These are phyloP conservation scores for Dryas integrifolia DNA, from an alignment of 331 rosid genomes.

Conservation along the genomic window DNA sequence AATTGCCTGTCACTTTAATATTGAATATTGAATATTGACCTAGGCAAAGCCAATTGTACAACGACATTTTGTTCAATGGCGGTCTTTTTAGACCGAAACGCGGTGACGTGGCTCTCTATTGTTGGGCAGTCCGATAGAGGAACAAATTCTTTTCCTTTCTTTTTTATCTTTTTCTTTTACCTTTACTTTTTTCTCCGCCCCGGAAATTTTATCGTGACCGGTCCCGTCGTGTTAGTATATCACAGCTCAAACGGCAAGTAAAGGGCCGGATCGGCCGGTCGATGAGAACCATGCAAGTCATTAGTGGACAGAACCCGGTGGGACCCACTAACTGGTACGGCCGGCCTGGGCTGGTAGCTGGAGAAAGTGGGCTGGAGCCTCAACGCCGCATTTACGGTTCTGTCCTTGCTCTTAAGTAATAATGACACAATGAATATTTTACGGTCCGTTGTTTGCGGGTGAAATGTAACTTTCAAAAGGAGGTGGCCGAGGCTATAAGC, in stretches of 20 bases:
- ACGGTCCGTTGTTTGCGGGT: slow-evolving; percentile 6
- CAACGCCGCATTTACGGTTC: background rate
- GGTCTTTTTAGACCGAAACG: background rate
- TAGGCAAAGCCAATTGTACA: background rate
- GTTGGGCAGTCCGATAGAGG: background rate
- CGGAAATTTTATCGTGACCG: background rate
- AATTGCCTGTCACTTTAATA: background rate
- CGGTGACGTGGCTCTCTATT: slow-evolving; percentile 12
- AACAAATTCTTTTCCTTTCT: no score
- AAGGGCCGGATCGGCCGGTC: background rate
- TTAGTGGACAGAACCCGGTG: background rate
- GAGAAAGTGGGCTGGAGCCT: background rate
- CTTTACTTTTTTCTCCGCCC: background rate
- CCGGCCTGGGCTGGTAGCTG: background rate
- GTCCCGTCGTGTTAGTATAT: background rate
- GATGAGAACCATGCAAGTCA: background rate
- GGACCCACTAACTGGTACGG: background rate
- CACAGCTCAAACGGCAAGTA: background rate
- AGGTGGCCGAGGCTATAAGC: background rate
- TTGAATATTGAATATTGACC: background rate
- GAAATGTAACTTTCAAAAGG: slow-evolving; percentile 3
- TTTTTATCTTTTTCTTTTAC: no score
- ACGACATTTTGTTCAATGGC: background rate
- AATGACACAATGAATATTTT: background rate
- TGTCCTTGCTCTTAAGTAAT: background rate